These are phyloP conservation scores for Periconia digitata DNA, from an alignment of 2,329 filamentous ascomycete genomes.

Conservation along the genomic window DNA sequence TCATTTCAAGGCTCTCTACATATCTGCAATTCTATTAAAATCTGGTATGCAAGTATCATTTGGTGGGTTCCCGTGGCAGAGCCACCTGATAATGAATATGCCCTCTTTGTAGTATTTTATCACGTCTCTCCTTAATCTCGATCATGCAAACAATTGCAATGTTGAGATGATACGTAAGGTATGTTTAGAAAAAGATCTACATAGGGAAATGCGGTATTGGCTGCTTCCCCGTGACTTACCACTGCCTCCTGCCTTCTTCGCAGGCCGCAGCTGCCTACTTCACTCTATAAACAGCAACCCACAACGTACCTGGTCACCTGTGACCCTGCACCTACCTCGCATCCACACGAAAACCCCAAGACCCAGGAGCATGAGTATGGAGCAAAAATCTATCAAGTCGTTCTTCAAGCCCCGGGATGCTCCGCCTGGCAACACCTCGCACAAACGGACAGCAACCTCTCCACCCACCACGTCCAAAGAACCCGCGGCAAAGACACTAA, in stretches of 20 bases:
- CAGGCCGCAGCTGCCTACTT: no score
- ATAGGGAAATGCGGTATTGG: background rate
- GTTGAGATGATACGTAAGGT: background rate
- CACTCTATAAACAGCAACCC: background rate
- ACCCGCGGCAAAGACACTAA: background rate
- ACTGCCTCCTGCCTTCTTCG: background rate
- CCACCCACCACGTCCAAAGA: background rate
- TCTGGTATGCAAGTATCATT: no score
- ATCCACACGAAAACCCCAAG: no score
- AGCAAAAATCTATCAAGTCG: background rate
- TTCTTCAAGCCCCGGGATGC: background rate
- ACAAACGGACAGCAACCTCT: constrained; percentile 4
- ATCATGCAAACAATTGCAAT: background rate
- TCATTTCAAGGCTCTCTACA: no score
- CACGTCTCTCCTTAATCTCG: background rate
- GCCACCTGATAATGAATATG: no score
- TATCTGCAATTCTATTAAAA: no score
- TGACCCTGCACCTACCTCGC: no score
- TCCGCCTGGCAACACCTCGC: background rate
- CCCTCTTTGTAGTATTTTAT: background rate
- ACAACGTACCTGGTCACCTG: background rate
- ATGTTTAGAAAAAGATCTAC: background rate
- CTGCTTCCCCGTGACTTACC: background rate
- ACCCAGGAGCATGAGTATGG: no score
- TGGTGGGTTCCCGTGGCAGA: no score